Evolutionary conservation across 495 filamentous ascomycete genomes (phyloP), one percentile per base, ranked within the genome.

Genomic region (Talaromyces nanjingensis): DNA sequence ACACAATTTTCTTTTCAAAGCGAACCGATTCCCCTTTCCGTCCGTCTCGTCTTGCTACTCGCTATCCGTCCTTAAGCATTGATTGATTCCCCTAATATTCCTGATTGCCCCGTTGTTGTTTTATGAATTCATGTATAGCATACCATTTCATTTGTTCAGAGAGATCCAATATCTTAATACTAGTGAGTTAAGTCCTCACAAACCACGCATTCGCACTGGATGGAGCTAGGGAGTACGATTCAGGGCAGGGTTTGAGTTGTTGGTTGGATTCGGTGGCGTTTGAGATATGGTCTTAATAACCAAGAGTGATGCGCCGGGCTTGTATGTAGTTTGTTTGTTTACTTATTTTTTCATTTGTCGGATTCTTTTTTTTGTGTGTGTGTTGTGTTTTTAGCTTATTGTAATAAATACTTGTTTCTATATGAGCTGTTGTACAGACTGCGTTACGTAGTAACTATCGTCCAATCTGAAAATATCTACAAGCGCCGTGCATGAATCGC

Each of bases 211-310:
- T 45, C 45, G 60, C 59, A 62, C 60, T 62, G 60, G 60, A 33
- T 31, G 60, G 60, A 62, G 60, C 42, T 56, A 12, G 29, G 37
- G 60, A 27, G 56, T 59, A 60, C 33, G 59, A 56, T 56, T 56
- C 53, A 29, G 20, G 56, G 29, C 31, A 16, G 14, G 56, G 31
- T 59, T 37, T 59, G 53, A 29, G 53, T 56, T 56, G 27, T 25
- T 31, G 53, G 22, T 49, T 8, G 45, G 45, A 49, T 49, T 49
- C 18, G n/a, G 45, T 22, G 55, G 55, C 27, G 31, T 42, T 42
- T 42, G 37, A 16, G 37, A 42, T 42, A 42, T 42, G 37, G 37
- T 42, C 12, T 37, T 16, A 24, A 14, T 14, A 42, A 42, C 37
- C 37, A 42, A 42, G 37, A 42, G 16, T 42, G 12, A 16, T 42